Conservation (phyloP, 1,284 basidiomycete species). For the Leucoagaricus sp. region DNA sequence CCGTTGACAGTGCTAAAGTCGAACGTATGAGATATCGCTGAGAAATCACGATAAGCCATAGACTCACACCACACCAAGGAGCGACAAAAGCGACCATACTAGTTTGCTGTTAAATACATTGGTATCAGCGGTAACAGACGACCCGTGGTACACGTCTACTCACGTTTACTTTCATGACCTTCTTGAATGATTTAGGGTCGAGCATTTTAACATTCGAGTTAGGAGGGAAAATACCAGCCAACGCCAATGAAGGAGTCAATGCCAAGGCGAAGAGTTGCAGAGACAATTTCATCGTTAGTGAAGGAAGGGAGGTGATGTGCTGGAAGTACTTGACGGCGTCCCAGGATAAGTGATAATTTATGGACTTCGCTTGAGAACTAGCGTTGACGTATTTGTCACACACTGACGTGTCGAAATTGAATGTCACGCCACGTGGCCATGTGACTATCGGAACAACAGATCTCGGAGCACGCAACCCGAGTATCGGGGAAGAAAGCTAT, state of each 20-base stretch:
- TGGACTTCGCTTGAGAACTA: not conserved
- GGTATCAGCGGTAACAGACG: conserved; percentile 8
- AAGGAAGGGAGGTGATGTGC: not conserved
- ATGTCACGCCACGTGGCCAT: conserved; percentile 3
- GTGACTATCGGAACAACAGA: conserved; percentile 6
- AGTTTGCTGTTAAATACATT: conserved; percentile 51
- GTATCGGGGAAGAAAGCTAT: too few species aligned
- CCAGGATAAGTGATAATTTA: conserved; percentile 9
- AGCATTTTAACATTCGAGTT: conserved; percentile 76
- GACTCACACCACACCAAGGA: conserved; percentile 84
- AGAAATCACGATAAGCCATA: not conserved
- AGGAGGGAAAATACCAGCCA: conserved; percentile 74
- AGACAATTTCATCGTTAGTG: conserved; percentile 21
- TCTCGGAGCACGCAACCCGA: too few species aligned
- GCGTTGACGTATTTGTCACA: not conserved
- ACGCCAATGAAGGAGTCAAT: conserved; percentile 42
- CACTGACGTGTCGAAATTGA: conserved; percentile 15
- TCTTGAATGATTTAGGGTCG: conserved; percentile 72
- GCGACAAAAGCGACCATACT: conserved; percentile 87
- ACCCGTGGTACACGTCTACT: conserved; percentile 28
- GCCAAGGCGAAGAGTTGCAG: conserved; percentile 22
- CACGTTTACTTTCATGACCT: conserved; percentile 78
- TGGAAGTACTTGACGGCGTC: not conserved
- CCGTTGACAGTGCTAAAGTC: conserved; percentile 78
- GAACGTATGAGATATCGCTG: not conserved